Base-by-base conservation (phyloP, 768 basidiomycete species). In the Amylocystis lapponica region DNA sequence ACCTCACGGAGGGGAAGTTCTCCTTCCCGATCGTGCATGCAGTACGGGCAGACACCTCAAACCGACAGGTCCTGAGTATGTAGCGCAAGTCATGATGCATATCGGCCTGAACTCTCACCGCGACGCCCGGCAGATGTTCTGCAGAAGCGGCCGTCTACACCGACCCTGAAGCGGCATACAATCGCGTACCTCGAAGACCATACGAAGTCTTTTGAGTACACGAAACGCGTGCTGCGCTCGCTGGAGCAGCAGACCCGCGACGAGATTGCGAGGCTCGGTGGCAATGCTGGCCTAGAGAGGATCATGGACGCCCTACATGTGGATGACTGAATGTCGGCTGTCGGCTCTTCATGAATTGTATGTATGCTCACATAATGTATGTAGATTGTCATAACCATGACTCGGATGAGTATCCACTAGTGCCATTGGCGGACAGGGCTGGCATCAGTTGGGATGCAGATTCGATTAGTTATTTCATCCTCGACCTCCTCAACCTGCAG, bases 1-100 rank as follows among this genome's bases (percentile, higher is more conserved):
- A 98, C 59, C 70, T 98, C 12, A 85, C 89, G 0, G 95, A 97
- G 66, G 95, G 95, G 6, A 98, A 98, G 62, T 98, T 98, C 69
- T 94, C 90, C 3, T 98, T 98, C 66, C 94, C 93, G 0, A 74
- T 97, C 25, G 83, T 98, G 1, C 95, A 97, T 61, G 82, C 86
- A 16, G 83, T 97, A 36, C 81, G 86, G 23, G 76, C 86, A 6
- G 80, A 92, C 57, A 71, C 68, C 10, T 74, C 81, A 1, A 91
- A 90, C 62, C 74, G 80, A 26, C 85, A 85, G 61, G 74, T 98
- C 26, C 70, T 96, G 41, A 94, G 93, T 94, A 53, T 48, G 84
- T 68, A 5, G 9, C 3, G 45, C 37, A 36, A 7, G 25, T 16
- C 38, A 17, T 26, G 5, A 1, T 35, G 3, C 14, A 27, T 11